Evolutionary conservation across 495 filamentous ascomycete species (phyloP).

Genomic region (Viridothelium virens): DNA sequence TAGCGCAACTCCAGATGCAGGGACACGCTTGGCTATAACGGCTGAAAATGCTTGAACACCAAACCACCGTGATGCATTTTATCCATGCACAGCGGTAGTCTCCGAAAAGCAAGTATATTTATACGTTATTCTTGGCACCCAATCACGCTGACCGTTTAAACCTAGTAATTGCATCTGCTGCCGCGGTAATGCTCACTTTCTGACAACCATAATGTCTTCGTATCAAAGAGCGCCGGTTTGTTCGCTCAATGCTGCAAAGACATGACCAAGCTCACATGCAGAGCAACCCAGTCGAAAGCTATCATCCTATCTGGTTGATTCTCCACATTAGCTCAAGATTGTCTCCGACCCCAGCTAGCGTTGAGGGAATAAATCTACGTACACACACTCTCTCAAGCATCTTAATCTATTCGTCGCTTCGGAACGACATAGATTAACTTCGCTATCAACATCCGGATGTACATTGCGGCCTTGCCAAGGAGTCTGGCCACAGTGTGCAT

Average conservation of each 20-base stretch:
- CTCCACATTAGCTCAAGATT: too few relatives aligned
- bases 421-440: background rate
- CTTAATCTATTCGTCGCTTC: background rate
- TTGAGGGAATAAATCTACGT: too few relatives aligned
- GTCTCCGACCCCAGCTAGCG: too few relatives aligned
- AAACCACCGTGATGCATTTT: background rate
- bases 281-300: too few relatives aligned
- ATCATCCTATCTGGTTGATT: too few relatives aligned
- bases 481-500: background rate
- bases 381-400: background rate
- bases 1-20: constrained; percentile 4
- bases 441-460: background rate
- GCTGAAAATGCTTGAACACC: background rate
- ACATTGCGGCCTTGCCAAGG: background rate
- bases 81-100: background rate
- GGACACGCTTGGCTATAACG: constrained; percentile 3
- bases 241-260: too few relatives aligned
- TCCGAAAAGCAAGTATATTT: background rate
- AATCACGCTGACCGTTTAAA: background rate
- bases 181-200: background rate
- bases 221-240: background rate
- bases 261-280: too few relatives aligned
- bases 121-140: background rate
- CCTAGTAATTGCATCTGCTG: background rate
- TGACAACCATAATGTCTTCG: background rate